These are phyloP conservation scores for Lasiosphaeria hispida DNA, from an alignment of 495 filamentous ascomycete genomes.

Conservation along the genomic window DNA sequence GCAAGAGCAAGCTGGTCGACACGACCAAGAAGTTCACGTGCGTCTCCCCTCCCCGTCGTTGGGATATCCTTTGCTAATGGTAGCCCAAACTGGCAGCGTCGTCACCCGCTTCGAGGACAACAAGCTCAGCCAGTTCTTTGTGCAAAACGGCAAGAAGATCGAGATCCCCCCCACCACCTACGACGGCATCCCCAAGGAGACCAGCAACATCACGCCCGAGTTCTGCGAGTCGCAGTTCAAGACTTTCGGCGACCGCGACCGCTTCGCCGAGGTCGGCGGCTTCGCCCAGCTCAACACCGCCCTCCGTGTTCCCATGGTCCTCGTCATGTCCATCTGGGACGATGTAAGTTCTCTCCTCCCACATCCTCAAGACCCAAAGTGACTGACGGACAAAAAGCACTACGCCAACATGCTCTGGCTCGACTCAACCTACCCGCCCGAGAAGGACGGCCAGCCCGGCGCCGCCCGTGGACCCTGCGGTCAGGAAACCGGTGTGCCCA, in stretches of 20 bases:
- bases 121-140: constrained; percentile 68
- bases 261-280: constrained; percentile 62
- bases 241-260: constrained; percentile 50
- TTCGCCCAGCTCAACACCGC: constrained; percentile 55
- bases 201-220: constrained; percentile 39
- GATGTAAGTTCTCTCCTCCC: constrained; percentile 39
- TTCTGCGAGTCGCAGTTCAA: constrained; percentile 28
- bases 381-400: constrained; percentile 38
- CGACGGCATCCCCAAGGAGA: constrained; percentile 34
- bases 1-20: constrained; percentile 59
- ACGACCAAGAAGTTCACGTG: constrained; percentile 63
- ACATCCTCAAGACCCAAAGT: neutral
- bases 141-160: constrained; percentile 65
- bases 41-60: neutral
- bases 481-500: constrained; percentile 56
- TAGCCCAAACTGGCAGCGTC: constrained; percentile 37
- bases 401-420: constrained; percentile 81
- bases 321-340: constrained; percentile 77
- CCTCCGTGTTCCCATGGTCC: constrained; percentile 62
- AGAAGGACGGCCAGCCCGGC: constrained; percentile 53
- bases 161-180: constrained; percentile 47
- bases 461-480: constrained; percentile 67
- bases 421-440: constrained; percentile 69
- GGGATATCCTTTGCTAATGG: neutral
- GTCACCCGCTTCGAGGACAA: constrained; percentile 63